Conservation (phyloP, 2,329 filamentous ascomycete genomes). For the Botrytis hyacinthi region DNA sequence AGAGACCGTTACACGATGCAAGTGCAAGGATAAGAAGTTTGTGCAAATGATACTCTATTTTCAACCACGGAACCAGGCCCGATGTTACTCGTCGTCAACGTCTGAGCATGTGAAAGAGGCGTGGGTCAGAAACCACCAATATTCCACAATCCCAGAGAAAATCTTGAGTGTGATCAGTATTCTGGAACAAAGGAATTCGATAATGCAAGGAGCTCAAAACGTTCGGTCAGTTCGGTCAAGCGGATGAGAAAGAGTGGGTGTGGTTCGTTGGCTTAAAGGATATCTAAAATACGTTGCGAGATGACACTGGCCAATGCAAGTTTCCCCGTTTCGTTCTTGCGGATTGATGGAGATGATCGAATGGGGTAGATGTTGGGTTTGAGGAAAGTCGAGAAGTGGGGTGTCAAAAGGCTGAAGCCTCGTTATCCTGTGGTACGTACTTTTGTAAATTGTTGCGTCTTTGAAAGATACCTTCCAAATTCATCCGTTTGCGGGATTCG, state of each 20-base stretch:
- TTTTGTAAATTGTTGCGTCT: background rate
- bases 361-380: background rate
- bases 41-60: background rate
- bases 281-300: background rate
- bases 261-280: background rate
- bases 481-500: background rate
- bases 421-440: background rate
- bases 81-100: background rate
- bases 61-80: slow-evolving; percentile 1
- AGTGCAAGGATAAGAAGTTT: background rate
- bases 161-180: background rate
- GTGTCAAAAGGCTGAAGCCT: background rate
- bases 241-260: slow-evolving; percentile 13
- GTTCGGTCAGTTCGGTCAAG: slow-evolving; percentile 12
- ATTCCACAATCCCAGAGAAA: background rate
- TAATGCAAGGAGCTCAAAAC: background rate
- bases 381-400: background rate
- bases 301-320: background rate
- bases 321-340: background rate
- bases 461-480: background rate
- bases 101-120: slow-evolving; percentile 11
- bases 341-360: slow-evolving; percentile 6
- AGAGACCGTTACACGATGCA: background rate
- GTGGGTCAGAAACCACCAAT: background rate
- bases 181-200: background rate